phyloP scores from a whole-genome alignment of 345 rosid species.

The Linum lewisii region DNA sequence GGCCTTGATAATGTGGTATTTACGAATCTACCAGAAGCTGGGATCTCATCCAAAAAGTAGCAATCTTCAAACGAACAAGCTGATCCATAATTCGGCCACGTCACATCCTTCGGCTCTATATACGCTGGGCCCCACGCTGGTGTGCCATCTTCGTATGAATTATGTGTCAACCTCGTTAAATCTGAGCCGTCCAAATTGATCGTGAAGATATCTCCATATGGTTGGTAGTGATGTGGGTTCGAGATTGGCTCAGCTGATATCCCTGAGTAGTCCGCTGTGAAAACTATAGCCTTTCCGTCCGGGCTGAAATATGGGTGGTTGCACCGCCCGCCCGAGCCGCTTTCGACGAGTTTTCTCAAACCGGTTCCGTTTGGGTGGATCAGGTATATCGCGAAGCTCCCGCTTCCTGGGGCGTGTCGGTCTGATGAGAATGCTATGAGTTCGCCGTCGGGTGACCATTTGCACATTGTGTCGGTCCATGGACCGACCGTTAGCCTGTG shows the following conservation, averaged over 20 bases:
- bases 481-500: conserved; percentile 57
- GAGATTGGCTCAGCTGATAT: conserved; percentile 91
- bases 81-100: conserved; percentile 21
- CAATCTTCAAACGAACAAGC: conserved; percentile 64
- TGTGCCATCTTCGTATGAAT: conserved; percentile 84
- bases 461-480: conserved; percentile 81
- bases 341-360: conserved; percentile 50
- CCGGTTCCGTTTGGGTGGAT: conserved; percentile 81
- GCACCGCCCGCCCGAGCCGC: conserved; percentile 56
- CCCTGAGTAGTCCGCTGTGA: conserved; percentile 66
- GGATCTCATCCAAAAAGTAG: conserved; percentile 56
- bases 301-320: conserved; percentile 82
- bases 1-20: conserved; percentile 3
- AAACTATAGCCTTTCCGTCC: conserved; percentile 56
- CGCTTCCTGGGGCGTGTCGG: conserved; percentile 55
- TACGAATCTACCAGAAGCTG: conserved; percentile 4
- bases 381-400: conserved; percentile 61
- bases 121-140: conserved; percentile 58
- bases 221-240: conserved; percentile 73
- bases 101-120: conserved; percentile 44
- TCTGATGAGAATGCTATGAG: conserved; percentile 81
- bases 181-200: conserved; percentile 63
- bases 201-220: conserved; percentile 78
- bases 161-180: conserved; percentile 66
- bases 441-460: conserved; percentile 73